These are phyloP conservation scores for Colletotrichum lini DNA, from an alignment of 2,329 filamentous ascomycete genomes.

Conservation along the genomic window DNA sequence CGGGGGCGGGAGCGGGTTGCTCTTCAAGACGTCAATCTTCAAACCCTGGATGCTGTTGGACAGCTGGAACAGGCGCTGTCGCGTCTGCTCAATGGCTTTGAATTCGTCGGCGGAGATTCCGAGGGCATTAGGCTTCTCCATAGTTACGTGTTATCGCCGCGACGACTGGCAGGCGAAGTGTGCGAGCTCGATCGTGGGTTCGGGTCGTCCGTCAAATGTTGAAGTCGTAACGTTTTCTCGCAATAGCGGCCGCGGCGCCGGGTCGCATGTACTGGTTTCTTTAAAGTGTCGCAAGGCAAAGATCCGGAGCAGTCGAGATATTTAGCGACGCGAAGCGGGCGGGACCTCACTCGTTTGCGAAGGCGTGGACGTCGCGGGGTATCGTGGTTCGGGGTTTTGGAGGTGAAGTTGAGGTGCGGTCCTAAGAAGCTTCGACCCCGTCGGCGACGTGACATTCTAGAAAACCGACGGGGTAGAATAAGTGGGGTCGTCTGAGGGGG, in stretches of 20 bases:
- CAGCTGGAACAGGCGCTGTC: slow-evolving; percentile 77
- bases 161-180: not conserved
- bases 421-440: slow-evolving; percentile 26
- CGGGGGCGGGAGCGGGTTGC: slow-evolving; percentile 78
- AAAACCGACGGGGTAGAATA: slow-evolving; percentile 14
- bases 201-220: no score
- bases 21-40: slow-evolving; percentile 71
- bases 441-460: slow-evolving; percentile 22
- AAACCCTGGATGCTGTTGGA: slow-evolving; percentile 78
- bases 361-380: not conserved
- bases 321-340: not conserved
- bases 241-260: not conserved
- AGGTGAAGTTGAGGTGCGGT: slow-evolving; percentile 24
- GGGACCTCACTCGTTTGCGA: not conserved
- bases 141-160: not conserved
- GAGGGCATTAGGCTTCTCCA: slow-evolving; percentile 50
- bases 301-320: no score
- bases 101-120: slow-evolving; percentile 71
- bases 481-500: slow-evolving; percentile 15
- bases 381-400: not conserved
- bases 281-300: not conserved
- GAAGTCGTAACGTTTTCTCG: not conserved
- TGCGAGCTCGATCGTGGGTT: slow-evolving; percentile 1
- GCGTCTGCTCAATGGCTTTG: slow-evolving; percentile 79
- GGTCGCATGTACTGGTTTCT: not conserved